Evolutionary conservation across 139 green algal genomes (phyloP).

Genomic region (Chlamydomonas sphaeroides): DNA sequence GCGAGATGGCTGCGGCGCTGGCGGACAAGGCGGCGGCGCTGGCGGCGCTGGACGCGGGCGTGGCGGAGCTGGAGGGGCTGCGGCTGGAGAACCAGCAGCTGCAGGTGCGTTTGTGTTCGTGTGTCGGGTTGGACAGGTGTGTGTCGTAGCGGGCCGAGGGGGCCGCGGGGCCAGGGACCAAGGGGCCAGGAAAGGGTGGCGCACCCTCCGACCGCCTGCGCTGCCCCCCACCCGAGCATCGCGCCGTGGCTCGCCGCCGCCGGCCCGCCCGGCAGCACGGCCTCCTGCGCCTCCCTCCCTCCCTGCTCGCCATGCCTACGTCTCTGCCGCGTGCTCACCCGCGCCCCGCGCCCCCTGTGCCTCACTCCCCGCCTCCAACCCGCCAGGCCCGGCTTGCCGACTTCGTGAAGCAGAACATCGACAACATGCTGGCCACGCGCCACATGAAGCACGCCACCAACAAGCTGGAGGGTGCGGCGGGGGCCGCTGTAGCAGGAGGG

Average conservation of each 20-base stretch:
- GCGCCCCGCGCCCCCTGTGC: not conserved
- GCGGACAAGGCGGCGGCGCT: slow-evolving; percentile 35
- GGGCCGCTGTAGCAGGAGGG: slow-evolving; percentile 1
- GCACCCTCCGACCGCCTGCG: too few relatives aligned
- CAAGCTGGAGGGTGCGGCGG: slow-evolving; percentile 17
- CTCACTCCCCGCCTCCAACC: not conserved
- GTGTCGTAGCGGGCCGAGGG: too few relatives aligned
- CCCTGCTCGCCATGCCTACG: not conserved
- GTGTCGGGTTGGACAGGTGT: too few relatives aligned
- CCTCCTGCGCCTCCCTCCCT: not conserved
- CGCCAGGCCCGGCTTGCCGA: slow-evolving; percentile 19
- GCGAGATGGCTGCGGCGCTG: slow-evolving; percentile 26
- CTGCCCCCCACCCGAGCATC: too few relatives aligned
- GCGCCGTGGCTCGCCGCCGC: too few relatives aligned
- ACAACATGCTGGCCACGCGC: slow-evolving; percentile 45
- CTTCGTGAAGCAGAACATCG: slow-evolving; percentile 46
- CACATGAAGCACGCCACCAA: slow-evolving; percentile 20
- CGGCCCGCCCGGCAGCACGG: not conserved
- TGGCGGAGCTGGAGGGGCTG: slow-evolving; percentile 35
- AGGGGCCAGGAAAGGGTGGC: too few relatives aligned
- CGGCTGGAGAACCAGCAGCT: slow-evolving; percentile 39
- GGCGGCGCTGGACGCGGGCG: slow-evolving; percentile 22
- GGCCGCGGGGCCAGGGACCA: too few relatives aligned
- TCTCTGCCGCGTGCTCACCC: too few relatives aligned
- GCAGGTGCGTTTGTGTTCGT: too few relatives aligned